Base-by-base conservation (phyloP, 2,329 filamentous ascomycete species). In the Exserohilum turcica region DNA sequence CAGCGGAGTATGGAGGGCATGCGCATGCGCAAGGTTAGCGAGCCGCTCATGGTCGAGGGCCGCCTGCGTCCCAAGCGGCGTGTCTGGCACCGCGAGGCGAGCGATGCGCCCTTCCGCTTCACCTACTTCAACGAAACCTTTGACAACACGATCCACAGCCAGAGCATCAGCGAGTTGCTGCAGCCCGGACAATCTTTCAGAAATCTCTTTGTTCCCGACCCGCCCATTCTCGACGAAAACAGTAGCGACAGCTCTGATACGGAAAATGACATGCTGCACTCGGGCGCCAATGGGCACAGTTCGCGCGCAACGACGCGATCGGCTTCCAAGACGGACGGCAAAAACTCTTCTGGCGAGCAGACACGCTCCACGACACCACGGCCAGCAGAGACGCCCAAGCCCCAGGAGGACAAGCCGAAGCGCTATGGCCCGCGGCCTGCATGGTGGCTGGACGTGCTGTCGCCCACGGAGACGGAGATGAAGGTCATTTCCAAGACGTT, bases 71-170 rank as follows among this genome's bases (percentile, higher is more conserved):
- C 92, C 10, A 86, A 90, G 33, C 79, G 77, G 64, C 86, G 89
- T 63, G 84, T 84, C 12, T 99, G 93, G 93, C 93, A 91, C 72
- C 85, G 89, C 33, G 86, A 90, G 47, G 90, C 94, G 59, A 92
- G 96, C 56, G 93, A 97, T 60, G 86, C 88, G 0, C 94, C 94
- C 0, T 97, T 95, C 73, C 85, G 94, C 21, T 99, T 97, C 73
- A 97, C 94, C 0, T 99, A 99, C 74, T 99, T 99, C 81, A 97
- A 97, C 74, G 94, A 97, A 71, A 91, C 96, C 59, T 91, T 97
- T 50, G 89, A 91, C 66, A 95, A 90, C 73, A 99, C 94, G 0
- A 95, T 99, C 57, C 94, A 99, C 74, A 94, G 92, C 55, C 91
- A 96, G 74, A 94, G 89, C 0, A 96, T 99, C 52, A 96, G 92